Evolutionary conservation across 768 basidiomycete species (phyloP).

Genomic region (Calocera viscosa): DNA sequence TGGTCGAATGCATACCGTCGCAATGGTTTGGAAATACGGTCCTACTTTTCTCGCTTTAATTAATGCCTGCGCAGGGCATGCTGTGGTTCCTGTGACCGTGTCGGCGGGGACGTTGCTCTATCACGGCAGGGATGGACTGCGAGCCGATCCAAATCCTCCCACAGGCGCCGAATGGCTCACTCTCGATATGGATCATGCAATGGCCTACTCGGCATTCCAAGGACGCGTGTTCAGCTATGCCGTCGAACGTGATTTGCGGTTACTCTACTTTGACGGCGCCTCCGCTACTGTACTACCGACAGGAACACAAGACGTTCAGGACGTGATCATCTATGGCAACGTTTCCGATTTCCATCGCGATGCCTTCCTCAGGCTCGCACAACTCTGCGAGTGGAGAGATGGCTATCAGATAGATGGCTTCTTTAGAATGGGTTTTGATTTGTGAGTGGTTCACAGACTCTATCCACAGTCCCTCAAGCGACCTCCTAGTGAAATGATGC

Average conservation of each 20-base stretch:
- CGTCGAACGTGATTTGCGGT: slow-evolving; percentile 17
- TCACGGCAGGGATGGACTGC: slow-evolving; percentile 22
- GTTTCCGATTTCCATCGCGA: slow-evolving; percentile 6
- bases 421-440: slow-evolving; percentile 4
- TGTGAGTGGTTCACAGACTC: not conserved
- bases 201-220: slow-evolving; percentile 18
- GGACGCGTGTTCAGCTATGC: slow-evolving; percentile 21
- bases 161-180: slow-evolving; percentile 22
- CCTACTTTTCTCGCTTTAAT: too few species aligned
- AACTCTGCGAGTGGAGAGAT: not conserved
- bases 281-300: slow-evolving; percentile 17
- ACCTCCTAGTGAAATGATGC: slow-evolving; percentile 10
- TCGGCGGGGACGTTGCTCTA: slow-evolving; percentile 16
- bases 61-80: not conserved
- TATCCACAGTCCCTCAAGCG: not conserved
- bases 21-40: not conserved
- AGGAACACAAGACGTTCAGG: slow-evolving; percentile 23
- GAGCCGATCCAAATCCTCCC: slow-evolving; percentile 11
- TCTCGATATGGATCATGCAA: slow-evolving; percentile 21
- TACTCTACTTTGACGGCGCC: slow-evolving; percentile 20
- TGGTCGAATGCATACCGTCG: not conserved
- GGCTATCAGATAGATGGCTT: slow-evolving; percentile 6
- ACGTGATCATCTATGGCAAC: slow-evolving; percentile 20
- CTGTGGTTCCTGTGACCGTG: slow-evolving; percentile 12
- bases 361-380: not conserved